phyloP scores from a whole-genome alignment of 169 alveolate species.

The Eimeria brunetti region DNA sequence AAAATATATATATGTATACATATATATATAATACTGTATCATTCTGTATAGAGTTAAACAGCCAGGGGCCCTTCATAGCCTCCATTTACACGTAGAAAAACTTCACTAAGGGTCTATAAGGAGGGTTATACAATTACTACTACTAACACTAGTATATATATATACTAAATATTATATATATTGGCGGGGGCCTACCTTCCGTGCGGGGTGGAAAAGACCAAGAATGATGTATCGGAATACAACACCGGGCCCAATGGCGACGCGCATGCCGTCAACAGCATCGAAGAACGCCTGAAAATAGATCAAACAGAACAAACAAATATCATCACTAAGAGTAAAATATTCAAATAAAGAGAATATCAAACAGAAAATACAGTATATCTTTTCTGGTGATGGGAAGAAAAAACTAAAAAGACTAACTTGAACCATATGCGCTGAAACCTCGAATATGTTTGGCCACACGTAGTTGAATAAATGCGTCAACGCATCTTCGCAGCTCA shows the following conservation, averaged over 20 bases:
- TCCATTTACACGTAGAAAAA: no score
- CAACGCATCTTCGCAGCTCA: slow-evolving; percentile 94
- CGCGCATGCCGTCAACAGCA: slow-evolving; percentile 99
- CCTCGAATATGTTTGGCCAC: slow-evolving; percentile 99
- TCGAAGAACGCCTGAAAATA: slow-evolving; percentile 97
- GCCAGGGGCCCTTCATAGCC: no score
- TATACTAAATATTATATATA: neutral
- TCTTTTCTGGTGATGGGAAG: neutral
- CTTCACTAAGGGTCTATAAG: no score
- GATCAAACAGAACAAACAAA: neutral
- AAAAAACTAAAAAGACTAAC: neutral
- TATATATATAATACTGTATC: no score
- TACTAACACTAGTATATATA: no score
- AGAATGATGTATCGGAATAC: slow-evolving; percentile 96
- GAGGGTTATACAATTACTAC: no score
- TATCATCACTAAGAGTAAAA: neutral
- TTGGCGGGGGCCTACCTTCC: slow-evolving; percentile 92
- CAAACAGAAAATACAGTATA: no score
- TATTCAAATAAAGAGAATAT: no score
- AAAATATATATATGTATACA: neutral
- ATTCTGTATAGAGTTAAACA: no score
- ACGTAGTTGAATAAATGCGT: slow-evolving; percentile 98
- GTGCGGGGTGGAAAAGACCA: slow-evolving; percentile 99
- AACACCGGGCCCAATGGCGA: slow-evolving; percentile 98
- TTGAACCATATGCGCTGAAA: slow-evolving; percentile 96